Conservation (phyloP, 352 stramenopile genomes). For the Stramenopiles sp. region DNA sequence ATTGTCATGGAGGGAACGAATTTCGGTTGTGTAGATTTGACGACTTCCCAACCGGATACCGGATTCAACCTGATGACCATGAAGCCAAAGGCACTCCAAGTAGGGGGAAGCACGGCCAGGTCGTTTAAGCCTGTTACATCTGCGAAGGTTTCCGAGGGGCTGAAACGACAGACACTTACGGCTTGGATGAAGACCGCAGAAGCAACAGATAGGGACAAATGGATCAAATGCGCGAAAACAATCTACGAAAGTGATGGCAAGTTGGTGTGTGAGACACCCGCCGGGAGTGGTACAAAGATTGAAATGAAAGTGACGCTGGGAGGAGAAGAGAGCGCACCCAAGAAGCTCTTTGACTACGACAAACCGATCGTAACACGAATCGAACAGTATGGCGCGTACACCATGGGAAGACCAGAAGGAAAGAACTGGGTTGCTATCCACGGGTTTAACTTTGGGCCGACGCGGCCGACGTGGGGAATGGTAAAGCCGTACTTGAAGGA, state of each 20-base stretch:
- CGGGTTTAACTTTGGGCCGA: conserved; percentile 7
- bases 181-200: not conserved
- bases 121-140: no score
- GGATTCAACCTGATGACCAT: no score
- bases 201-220: not conserved
- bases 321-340: not conserved
- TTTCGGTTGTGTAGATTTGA: conserved; percentile 3
- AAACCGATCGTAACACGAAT: not conserved
- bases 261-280: not conserved
- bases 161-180: not conserved
- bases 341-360: not conserved
- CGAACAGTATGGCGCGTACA: not conserved
- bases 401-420: no score
- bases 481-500: not conserved
- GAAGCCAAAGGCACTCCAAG: no score
- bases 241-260: not conserved
- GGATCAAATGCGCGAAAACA: not conserved
- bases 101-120: no score
- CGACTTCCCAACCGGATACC: no score
- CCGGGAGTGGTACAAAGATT: not conserved
- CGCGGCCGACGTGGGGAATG: not conserved
- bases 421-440: conserved; percentile 1
- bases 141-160: no score
- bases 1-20: not conserved
- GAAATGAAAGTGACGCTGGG: conserved; percentile 10